Conservation (phyloP, 2,329 filamentous ascomycete species). For the Tetracladium maxilliforme region DNA sequence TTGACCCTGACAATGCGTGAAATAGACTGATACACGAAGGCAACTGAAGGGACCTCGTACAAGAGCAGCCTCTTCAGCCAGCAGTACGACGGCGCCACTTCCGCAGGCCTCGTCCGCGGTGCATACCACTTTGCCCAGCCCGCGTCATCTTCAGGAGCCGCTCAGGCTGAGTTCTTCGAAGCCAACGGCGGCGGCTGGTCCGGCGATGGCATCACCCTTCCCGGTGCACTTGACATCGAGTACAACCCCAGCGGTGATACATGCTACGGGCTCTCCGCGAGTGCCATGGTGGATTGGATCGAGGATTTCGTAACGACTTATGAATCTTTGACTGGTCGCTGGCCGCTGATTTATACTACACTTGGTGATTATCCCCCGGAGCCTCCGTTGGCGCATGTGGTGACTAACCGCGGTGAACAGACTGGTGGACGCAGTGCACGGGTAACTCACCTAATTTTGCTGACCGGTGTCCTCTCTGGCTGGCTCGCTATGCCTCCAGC, state of each 20-base stretch:
- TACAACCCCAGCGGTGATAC: slow-evolving; percentile 19
- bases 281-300: slow-evolving; percentile 36
- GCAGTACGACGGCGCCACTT: slow-evolving; percentile 33
- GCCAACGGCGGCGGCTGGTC: slow-evolving; percentile 38
- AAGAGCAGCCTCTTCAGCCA: slow-evolving; percentile 26
- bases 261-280: slow-evolving; percentile 29
- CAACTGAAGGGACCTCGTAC: slow-evolving; percentile 34
- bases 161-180: slow-evolving; percentile 36
- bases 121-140: slow-evolving; percentile 41
- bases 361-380: too few species aligned
- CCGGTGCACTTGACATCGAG: slow-evolving; percentile 42
- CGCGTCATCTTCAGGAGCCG: slow-evolving; percentile 22
- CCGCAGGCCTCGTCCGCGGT: slow-evolving; percentile 35
- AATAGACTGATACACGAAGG: slow-evolving; percentile 15
- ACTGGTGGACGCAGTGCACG: slow-evolving; percentile 39
- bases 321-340: slow-evolving; percentile 25
- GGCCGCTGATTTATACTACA: slow-evolving; percentile 36
- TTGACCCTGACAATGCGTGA: neutral
- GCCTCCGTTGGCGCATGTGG: too few species aligned
- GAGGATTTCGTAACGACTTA: slow-evolving; percentile 35
- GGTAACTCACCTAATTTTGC: slow-evolving; percentile 30
- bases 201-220: slow-evolving; percentile 35
- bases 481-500: slow-evolving; percentile 26
- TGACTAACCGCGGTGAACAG: too few species aligned
- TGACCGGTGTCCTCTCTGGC: slow-evolving; percentile 27